Evolutionary conservation across 176 grass and related monocot genomes (phyloP), one percentile per base, ranked within the genome.

Genomic region (Pontederia paniculata): DNA sequence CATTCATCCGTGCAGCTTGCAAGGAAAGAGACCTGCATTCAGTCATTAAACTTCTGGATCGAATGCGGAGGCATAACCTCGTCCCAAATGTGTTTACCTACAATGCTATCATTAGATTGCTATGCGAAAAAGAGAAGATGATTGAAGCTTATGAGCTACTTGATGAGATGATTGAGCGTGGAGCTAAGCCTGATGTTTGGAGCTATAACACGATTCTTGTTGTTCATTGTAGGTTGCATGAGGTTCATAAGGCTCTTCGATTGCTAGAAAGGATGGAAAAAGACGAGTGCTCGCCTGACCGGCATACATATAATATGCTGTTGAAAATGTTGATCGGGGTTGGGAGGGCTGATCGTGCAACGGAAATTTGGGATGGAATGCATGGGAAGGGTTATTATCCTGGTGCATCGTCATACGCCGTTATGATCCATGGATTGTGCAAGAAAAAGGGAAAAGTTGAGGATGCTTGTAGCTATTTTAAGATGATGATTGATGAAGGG

Each of bases 401-500:
- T 12, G 60, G 77, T 7, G 77, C 77, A 14, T 57, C 86, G 28
- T 81, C 80, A 63, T 98, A 84, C 58, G 77, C 93, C 10, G 86
- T 98, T 23, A 84, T 98, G 80, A 73, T 98, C 46, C 86, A 98
- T 58, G 83, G 83, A 20, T 54, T 98, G 45, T 81, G 77, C 78
- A 81, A 77, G 74, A 97, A 87, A 62, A 98, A 80, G 60, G 86
- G 80, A 42, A 80, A 58, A 50, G 71, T 72, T 67, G 86, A 90
- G 73, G 82, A 87, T 53, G 83, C 86, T 41, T 98, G 80, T 74
- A 42, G 21, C 19, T 97, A 90, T 53, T 97, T 97, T 62, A 67
- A 90, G 77, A 81, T 62, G 62, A 90, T 97, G 93, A 83, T 97
- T n/a, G 83, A 84, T 72, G 80, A 91, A n/a, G 93, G 93, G 23